These are phyloP conservation scores for Penicillium corylophilum DNA, from an alignment of 2,329 filamentous ascomycete species.

Conservation along the genomic window DNA sequence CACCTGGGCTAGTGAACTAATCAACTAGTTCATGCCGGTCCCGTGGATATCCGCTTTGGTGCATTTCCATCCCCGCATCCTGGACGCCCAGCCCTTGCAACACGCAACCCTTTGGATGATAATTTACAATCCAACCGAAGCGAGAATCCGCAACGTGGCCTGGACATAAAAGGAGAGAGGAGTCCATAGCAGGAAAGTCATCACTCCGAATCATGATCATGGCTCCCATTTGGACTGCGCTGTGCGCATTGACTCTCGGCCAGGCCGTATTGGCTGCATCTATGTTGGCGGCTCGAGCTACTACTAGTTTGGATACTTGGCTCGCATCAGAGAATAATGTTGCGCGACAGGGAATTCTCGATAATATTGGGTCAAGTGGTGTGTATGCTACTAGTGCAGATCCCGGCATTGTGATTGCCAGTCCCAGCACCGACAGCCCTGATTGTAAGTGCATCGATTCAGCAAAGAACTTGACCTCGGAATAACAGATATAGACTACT, in stretches of 20 bases:
- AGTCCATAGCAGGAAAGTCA: neutral
- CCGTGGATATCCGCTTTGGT: constrained; percentile 5
- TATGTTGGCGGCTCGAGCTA: constrained; percentile 17
- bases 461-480: accelerated
- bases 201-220: constrained; percentile 14
- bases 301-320: constrained; percentile 23
- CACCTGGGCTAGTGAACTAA: neutral
- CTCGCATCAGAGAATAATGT: constrained; percentile 44
- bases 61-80: constrained; percentile 2
- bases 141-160: neutral
- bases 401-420: constrained; percentile 55
- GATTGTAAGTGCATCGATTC: constrained; percentile 46
- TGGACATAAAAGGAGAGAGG: constrained; percentile 12
- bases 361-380: constrained; percentile 56
- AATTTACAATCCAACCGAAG: neutral
- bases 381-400: constrained; percentile 49
- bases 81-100: neutral
- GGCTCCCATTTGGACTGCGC: constrained; percentile 20
- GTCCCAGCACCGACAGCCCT: constrained; percentile 54
- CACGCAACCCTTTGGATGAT: neutral
- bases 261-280: constrained; percentile 19
- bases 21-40: neutral
- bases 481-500: constrained; percentile 60
- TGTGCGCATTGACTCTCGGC: constrained; percentile 22
- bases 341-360: constrained; percentile 53